Conservation (phyloP, 345 rosid species). For the Citrus mangshanensis region DNA sequence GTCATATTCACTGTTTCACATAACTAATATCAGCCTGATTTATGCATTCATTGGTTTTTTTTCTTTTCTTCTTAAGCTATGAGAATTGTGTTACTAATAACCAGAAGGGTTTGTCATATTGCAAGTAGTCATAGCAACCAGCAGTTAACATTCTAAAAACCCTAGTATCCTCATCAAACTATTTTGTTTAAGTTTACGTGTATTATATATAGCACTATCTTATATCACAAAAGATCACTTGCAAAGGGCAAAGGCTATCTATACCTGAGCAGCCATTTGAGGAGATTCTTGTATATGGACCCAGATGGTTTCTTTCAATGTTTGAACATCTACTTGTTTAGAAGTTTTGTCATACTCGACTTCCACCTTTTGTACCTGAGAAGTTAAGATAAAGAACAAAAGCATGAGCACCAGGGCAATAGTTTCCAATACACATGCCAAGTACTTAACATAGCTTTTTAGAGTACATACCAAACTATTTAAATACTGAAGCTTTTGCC, state of each 20-base stretch:
- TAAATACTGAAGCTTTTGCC: background rate
- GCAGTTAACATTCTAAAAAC: background rate
- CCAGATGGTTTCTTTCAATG: conserved; percentile 85
- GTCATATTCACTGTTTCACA: background rate
- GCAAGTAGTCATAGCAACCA: background rate
- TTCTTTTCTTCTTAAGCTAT: background rate
- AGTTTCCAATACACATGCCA: background rate
- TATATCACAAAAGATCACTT: background rate
- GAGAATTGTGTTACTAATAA: background rate
- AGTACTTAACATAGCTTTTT: background rate
- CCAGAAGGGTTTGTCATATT: background rate
- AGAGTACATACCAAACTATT: background rate
- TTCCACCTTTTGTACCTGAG: conserved; percentile 77
- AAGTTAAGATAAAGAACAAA: conserved; percentile 7
- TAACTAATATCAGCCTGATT: background rate
- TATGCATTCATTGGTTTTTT: background rate
- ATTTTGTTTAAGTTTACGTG: background rate
- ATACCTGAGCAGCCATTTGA: conserved; percentile 48
- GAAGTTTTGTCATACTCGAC: conserved; percentile 83
- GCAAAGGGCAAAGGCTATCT: background rate
- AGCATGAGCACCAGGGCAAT: conserved; percentile 3
- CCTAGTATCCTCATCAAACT: background rate
- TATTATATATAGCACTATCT: background rate
- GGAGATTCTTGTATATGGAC: conserved; percentile 56
- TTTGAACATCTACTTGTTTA: conserved; percentile 92